Percentiles rank a stretch among this genome's conserved stretches.
These are phyloP conservation scores for Trametes cinnabarina DNA, from an alignment of 768 basidiomycete species.

Conservation along the genomic window DNA sequence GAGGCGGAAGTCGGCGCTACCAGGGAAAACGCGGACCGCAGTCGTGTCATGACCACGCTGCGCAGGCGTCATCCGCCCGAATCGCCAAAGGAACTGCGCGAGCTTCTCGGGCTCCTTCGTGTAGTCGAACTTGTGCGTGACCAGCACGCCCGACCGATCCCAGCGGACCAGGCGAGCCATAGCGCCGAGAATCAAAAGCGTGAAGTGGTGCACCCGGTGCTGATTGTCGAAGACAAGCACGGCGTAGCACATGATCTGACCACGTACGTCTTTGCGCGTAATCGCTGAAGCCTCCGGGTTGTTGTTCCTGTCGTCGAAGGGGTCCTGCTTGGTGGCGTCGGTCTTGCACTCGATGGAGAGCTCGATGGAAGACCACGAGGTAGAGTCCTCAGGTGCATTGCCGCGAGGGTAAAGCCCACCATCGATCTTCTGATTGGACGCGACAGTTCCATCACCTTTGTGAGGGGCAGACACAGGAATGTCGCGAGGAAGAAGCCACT, in stretches of 20 bases:
- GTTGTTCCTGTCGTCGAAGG: not conserved
- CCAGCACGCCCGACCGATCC: constrained; percentile 1
- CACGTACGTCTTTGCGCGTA: not conserved
- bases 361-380: not conserved
- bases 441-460: not conserved
- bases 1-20: not conserved
- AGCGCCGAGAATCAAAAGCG: not conserved
- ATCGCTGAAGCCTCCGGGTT: not conserved
- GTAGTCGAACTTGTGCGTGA: constrained; percentile 6
- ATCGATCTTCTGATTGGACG: not conserved
- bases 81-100: not conserved
- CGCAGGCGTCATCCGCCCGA: not conserved
- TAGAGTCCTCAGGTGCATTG: not conserved
- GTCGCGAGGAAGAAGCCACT: not conserved
- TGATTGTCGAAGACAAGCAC: not conserved
- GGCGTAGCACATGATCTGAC: not conserved
- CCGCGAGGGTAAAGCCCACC: not conserved
- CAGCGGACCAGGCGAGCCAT: constrained; percentile 1
- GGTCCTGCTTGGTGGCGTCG: not conserved
- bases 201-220: constrained; percentile 2
- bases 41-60: constrained; percentile 6
- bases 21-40: not conserved
- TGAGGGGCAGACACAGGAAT: not conserved
- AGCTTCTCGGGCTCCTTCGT: not conserved
- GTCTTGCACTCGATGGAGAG: constrained; percentile 5